A percentile compares a stretch with the other conserved stretches of the same genome.
Conservation (phyloP, 1,284 basidiomycete genomes). For the Exobasidium rhododendri region DNA sequence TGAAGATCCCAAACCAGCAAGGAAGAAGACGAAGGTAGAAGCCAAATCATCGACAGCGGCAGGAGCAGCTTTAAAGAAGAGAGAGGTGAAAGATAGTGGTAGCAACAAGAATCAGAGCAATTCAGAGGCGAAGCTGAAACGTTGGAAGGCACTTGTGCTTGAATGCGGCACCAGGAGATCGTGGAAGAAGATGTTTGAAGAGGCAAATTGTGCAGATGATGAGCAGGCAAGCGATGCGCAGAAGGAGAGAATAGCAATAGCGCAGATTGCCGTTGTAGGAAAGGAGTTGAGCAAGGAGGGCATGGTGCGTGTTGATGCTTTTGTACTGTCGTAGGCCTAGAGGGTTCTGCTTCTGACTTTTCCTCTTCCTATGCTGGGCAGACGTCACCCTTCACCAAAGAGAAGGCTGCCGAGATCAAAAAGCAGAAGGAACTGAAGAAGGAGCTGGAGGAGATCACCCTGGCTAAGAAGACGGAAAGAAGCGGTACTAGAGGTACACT, state of each 20-base stretch:
- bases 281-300: neutral
- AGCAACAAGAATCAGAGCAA: neutral
- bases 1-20: neutral
- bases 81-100: neutral
- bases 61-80: too few species aligned
- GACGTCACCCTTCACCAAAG: neutral
- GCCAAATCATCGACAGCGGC: too few species aligned
- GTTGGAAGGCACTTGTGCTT: neutral
- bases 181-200: neutral
- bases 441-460: neutral
- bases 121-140: neutral
- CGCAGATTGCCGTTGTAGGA: neutral
- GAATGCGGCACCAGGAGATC: neutral
- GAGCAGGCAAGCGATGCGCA: neutral
- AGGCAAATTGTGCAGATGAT: neutral
- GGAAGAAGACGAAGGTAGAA: neutral
- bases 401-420: neutral
- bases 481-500: neutral
- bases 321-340: neutral
- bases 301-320: neutral
- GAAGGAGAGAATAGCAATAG: neutral
- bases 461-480: neutral
- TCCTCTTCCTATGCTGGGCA: neutral
- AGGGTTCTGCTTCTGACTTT: too few species aligned
- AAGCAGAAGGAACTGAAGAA: neutral